These are phyloP conservation scores for Leishmania tropica DNA, from an alignment of 208 protist species.

Conservation along the genomic window DNA sequence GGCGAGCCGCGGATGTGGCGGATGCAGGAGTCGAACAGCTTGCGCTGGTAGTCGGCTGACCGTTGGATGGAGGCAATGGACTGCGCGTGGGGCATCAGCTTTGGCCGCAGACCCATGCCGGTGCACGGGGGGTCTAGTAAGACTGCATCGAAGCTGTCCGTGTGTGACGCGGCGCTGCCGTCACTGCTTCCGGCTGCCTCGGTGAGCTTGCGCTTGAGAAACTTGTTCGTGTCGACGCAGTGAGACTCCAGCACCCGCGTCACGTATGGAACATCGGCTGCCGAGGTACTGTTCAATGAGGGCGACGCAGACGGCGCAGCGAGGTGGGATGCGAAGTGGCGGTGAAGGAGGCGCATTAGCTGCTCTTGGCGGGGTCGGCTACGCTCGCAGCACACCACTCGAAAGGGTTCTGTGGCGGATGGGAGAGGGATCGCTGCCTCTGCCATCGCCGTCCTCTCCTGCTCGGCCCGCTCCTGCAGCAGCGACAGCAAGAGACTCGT, in stretches of 20 bases:
- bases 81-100: slow-evolving; percentile 52
- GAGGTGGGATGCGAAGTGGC: slow-evolving; percentile 36
- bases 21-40: slow-evolving; percentile 68
- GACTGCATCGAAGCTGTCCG: slow-evolving; percentile 55
- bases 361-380: slow-evolving; percentile 40
- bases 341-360: slow-evolving; percentile 39
- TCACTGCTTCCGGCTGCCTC: not conserved
- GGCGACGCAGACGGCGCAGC: not conserved
- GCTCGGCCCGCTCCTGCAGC: slow-evolving; percentile 26
- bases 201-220: slow-evolving; percentile 12
- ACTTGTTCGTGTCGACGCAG: slow-evolving; percentile 38
- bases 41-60: slow-evolving; percentile 75
- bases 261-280: not conserved
- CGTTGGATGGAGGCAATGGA: slow-evolving; percentile 32
- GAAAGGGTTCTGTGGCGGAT: slow-evolving; percentile 1
- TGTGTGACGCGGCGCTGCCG: not conserved
- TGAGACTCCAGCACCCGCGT: slow-evolving; percentile 19
- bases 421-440: not conserved
- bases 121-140: slow-evolving; percentile 89
- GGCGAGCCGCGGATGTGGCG: slow-evolving; percentile 32
- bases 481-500: slow-evolving; percentile 82
- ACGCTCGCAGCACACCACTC: slow-evolving; percentile 57
- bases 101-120: slow-evolving; percentile 74
- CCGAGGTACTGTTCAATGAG: not conserved
- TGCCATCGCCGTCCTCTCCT: slow-evolving; percentile 27